A percentile compares a stretch with the other conserved stretches of the same genome.
Evolutionary conservation across 169 alveolate species (phyloP).

Genomic region (Plasmodium ovale): DNA sequence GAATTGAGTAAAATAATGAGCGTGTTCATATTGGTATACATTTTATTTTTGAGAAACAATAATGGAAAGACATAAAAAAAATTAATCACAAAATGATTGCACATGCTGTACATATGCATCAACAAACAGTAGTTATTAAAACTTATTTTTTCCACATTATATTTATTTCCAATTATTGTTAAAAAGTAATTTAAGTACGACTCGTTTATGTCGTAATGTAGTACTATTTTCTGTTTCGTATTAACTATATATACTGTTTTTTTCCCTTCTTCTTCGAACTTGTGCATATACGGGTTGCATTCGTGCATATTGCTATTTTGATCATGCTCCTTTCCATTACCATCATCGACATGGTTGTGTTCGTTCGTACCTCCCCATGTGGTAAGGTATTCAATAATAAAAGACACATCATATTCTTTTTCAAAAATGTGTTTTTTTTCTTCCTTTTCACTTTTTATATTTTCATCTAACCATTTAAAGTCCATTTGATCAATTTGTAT

Average conservation of each 20-base stretch:
- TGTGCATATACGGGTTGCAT: neutral
- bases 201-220: conserved; percentile 24
- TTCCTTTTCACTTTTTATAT: conserved; percentile 4
- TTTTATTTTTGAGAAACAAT: conserved; percentile 62
- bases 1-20: conserved; percentile 53
- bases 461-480: conserved; percentile 17
- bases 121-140: conserved; percentile 33
- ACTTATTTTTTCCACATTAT: conserved; percentile 48
- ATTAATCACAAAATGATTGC: conserved; percentile 53
- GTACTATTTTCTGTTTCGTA: conserved; percentile 34
- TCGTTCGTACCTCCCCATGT: neutral
- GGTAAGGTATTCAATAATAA: conserved; percentile 31
- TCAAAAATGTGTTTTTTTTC: conserved; percentile 16
- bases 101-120: conserved; percentile 70
- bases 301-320: neutral
- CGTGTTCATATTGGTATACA: conserved; percentile 19
- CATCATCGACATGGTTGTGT: neutral
- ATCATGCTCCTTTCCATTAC: neutral
- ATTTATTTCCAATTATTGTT: conserved; percentile 37
- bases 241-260: conserved; percentile 34
- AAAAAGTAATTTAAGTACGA: conserved; percentile 64
- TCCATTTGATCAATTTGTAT: conserved; percentile 8
- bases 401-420: conserved; percentile 54
- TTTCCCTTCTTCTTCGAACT: conserved; percentile 20
- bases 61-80: conserved; percentile 39